Conservation (phyloP, 345 rosid species). For the Adansonia digitata region DNA sequence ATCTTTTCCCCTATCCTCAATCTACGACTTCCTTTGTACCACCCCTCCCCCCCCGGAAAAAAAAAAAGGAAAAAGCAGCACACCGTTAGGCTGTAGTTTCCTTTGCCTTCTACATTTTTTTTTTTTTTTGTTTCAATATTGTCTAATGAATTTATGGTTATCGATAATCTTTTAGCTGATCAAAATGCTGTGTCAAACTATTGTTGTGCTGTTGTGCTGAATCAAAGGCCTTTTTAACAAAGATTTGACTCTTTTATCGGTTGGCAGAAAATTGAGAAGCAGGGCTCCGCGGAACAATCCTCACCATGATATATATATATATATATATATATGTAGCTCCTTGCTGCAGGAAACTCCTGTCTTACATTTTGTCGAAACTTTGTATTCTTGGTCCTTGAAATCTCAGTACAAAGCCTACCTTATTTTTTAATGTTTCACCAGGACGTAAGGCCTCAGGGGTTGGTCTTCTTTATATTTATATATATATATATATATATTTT, state of each 20-base stretch:
- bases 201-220: neutral
- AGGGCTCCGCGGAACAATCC: constrained; percentile 1
- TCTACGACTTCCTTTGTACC: too few relatives aligned
- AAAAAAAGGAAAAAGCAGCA: too few relatives aligned
- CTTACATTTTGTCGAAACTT: neutral
- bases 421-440: neutral
- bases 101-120: neutral
- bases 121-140: neutral
- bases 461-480: too few relatives aligned
- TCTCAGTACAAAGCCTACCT: neutral
- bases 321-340: too few relatives aligned
- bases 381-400: neutral
- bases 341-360: neutral
- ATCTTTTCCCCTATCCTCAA: too few relatives aligned
- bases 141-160: neutral
- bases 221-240: neutral
- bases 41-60: too few relatives aligned
- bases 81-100: neutral
- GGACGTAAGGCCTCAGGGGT: neutral
- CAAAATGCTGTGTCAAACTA: neutral
- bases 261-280: constrained; percentile 13
- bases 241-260: neutral
- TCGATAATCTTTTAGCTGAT: neutral
- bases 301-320: neutral
- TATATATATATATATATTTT: too few relatives aligned